A percentile compares a stretch with the other conserved stretches of the same genome.
Conservation (phyloP, 805 yeast genomes). For the Yarrowia hollandica region DNA sequence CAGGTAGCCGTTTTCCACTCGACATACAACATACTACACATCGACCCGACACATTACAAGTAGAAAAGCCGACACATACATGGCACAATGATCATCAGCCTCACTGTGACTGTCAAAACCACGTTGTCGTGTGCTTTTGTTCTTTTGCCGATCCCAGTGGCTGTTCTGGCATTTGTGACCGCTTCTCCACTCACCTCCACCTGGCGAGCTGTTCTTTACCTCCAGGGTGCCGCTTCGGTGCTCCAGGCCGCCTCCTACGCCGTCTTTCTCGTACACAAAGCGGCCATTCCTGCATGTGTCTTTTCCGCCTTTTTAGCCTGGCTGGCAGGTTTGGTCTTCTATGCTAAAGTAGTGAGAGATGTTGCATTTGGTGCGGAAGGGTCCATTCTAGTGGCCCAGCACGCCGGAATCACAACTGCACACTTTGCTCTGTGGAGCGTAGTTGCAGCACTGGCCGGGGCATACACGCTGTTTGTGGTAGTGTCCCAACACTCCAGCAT, state of each 20-base stretch:
- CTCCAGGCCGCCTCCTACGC: constrained; percentile 2
- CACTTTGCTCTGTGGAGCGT: constrained; percentile 4
- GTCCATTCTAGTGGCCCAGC: background rate
- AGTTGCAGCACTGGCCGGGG: background rate
- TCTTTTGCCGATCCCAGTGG: constrained; percentile 13
- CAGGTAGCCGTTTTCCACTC: no score
- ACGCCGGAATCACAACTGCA: background rate
- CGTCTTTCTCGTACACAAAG: background rate
- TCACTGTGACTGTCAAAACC: constrained; percentile 13
- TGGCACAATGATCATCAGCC: constrained; percentile 9
- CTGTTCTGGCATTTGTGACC: constrained; percentile 2
- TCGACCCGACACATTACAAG: background rate
- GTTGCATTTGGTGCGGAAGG: background rate
- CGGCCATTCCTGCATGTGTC: background rate
- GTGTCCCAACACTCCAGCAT: background rate
- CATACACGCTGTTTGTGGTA: background rate
- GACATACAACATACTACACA: background rate
- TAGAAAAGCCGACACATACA: no score
- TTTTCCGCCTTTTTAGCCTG: constrained; percentile 4
- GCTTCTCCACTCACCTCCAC: background rate
- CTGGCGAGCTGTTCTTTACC: constrained; percentile 1
- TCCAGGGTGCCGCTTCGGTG: background rate
- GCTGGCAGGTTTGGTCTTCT: background rate
- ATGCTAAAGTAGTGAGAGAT: constrained; percentile 6
- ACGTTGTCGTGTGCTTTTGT: background rate